These are phyloP conservation scores for Neospermospora avenae DNA, from an alignment of 2,329 filamentous ascomycete species.

Conservation along the genomic window DNA sequence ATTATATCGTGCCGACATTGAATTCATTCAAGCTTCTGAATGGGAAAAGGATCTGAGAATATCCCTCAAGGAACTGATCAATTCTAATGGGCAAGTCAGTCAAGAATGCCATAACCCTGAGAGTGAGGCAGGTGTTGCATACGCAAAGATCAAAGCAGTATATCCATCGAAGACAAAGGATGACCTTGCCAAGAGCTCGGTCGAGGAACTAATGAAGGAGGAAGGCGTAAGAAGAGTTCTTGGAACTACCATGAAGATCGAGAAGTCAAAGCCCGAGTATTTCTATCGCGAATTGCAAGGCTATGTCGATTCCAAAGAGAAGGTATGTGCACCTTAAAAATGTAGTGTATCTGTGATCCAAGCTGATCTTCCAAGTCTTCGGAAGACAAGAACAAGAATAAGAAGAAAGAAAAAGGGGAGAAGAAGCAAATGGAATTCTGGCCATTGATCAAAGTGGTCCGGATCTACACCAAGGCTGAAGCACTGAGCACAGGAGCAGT, in stretches of 20 bases:
- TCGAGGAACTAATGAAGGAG: slow-evolving; percentile 4
- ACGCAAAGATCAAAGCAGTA: slow-evolving; percentile 44
- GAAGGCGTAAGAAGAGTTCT: slow-evolving; percentile 9
- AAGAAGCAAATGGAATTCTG: slow-evolving; percentile 37
- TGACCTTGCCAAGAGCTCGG: slow-evolving; percentile 33
- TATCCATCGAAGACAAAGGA: slow-evolving; percentile 38
- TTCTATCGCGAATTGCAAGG: slow-evolving; percentile 26
- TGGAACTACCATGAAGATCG: slow-evolving; percentile 18
- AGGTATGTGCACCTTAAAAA: slow-evolving; percentile 10
- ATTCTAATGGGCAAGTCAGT: slow-evolving; percentile 35
- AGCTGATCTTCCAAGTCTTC: slow-evolving; percentile 10
- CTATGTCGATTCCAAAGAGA: slow-evolving; percentile 30
- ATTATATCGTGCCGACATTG: slow-evolving; percentile 42
- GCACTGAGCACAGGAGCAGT: slow-evolving; percentile 47
- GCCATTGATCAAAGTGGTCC: slow-evolving; percentile 39
- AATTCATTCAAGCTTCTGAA: slow-evolving; percentile 41
- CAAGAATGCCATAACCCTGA: slow-evolving; percentile 33
- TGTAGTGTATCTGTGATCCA: not conserved
- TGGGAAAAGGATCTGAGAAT: slow-evolving; percentile 42
- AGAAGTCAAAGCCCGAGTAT: slow-evolving; percentile 12
- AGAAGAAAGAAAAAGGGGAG: slow-evolving; percentile 1
- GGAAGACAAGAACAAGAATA: slow-evolving; percentile 21
- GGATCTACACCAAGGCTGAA: slow-evolving; percentile 43
- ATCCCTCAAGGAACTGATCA: slow-evolving; percentile 39
- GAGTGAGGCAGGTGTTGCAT: slow-evolving; percentile 34